Evolutionary conservation across 2,329 filamentous ascomycete species (phyloP).

Genomic region (Colletotrichum paranaense): DNA sequence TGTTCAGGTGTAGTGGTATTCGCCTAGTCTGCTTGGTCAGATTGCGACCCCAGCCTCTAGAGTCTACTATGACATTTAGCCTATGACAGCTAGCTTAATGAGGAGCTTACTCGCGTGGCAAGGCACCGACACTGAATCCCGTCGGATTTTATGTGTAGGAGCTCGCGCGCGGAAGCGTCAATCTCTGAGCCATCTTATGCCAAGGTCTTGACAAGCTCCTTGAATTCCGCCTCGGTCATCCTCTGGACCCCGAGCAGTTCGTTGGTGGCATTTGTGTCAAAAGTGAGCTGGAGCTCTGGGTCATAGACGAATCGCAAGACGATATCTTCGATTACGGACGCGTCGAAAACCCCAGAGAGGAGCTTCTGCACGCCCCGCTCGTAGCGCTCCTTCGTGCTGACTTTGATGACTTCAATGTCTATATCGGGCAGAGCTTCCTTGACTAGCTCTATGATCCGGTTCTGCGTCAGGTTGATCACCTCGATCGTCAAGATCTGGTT

Average conservation of each 20-base stretch:
- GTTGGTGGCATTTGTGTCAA: not conserved
- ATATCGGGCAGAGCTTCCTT: not conserved
- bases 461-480: slow-evolving; percentile 61
- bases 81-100: not conserved
- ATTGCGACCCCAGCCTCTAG: not conserved
- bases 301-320: not conserved
- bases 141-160: not conserved
- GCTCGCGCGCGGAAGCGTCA: not conserved
- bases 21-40: not conserved
- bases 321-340: not conserved
- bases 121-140: not conserved
- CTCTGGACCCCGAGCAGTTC: not conserved
- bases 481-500: slow-evolving; percentile 65
- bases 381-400: slow-evolving; percentile 16
- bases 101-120: not conserved
- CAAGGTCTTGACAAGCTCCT: not conserved
- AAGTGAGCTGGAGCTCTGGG: not conserved
- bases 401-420: slow-evolving; percentile 6
- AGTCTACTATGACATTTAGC: not conserved
- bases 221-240: not conserved
- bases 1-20: not conserved
- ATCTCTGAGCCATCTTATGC: not conserved
- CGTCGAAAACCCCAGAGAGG: slow-evolving; percentile 2
- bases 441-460: slow-evolving; percentile 54
- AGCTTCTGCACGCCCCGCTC: slow-evolving; percentile 17